A percentile compares a stretch with the other conserved stretches of the same genome.
Conservation (phyloP, 129 eudicot genomes). For the Ambrosia trifida region DNA sequence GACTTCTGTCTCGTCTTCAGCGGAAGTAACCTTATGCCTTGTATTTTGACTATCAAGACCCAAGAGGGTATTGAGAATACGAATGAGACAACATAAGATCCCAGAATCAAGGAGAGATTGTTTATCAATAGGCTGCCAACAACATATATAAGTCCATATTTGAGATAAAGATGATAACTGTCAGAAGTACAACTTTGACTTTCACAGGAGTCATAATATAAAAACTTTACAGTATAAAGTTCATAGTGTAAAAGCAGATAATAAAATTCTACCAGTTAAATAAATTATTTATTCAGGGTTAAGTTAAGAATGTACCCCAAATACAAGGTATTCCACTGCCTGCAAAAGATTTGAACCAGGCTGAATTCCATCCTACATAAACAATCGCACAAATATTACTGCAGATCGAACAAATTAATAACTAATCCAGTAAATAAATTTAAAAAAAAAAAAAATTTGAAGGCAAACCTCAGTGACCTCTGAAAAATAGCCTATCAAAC, state of each 20-base stretch:
- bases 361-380: slow-evolving; percentile 76
- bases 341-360: slow-evolving; percentile 88
- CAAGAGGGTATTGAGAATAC: slow-evolving; percentile 74
- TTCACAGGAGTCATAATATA: background rate
- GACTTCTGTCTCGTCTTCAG: slow-evolving; percentile 25
- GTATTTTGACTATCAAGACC: slow-evolving; percentile 53
- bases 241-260: background rate
- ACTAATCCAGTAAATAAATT: background rate
- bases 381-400: slow-evolving; percentile 15
- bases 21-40: slow-evolving; percentile 32
- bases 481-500: slow-evolving; percentile 67
- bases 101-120: slow-evolving; percentile 96
- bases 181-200: too few species aligned
- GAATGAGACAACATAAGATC: slow-evolving; percentile 81
- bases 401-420: slow-evolving; percentile 13
- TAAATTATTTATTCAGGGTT: too few species aligned
- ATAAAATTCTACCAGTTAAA: background rate
- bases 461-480: slow-evolving; percentile 71
- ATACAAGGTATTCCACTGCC: slow-evolving; percentile 92
- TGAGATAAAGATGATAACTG: background rate
- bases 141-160: slow-evolving; percentile 10
- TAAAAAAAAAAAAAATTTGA: slow-evolving; percentile 3
- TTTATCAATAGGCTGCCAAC: slow-evolving; percentile 81
- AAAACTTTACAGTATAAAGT: background rate
- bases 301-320: slow-evolving; percentile 59